Base-by-base conservation (phyloP, 78 protist species). In the Dictyostelium discoideum region DNA sequence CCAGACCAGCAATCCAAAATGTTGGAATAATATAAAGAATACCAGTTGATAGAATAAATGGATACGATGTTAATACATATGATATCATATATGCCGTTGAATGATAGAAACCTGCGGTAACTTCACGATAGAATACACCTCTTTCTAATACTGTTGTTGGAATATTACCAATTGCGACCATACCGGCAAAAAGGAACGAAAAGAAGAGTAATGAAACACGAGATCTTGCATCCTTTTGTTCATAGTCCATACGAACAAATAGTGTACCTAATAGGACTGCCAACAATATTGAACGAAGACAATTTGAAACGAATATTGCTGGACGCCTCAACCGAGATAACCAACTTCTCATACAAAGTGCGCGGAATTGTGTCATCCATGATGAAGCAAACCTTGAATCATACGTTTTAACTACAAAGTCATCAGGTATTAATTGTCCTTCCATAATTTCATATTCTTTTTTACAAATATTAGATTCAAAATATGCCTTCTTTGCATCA, bases 131-230 rank as follows among this genome's bases (percentile, higher is more conserved):
- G n/a, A 60, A 90, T 42, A 90, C 95, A 67, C 86, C 85, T 69
- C 95, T 40, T 83, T 90, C 95, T 20, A 90, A 50, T 44, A 85
- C 85, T 5, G 88, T 82, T 3, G 88, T 82, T 26, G 95, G 95
- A 22, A 90, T 90, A 44, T 37, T 82, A 46, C 84, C 78, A 48
- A 90, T 90, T 5, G 89, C 95, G 8, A 79, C 83, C 95, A 90
- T 90, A 83, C 95, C 95, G 24, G 87, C 95, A 42, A 90, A 90
- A 44, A 90, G 14, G 50, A 90, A 69, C 3, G 95, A 90, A 72
- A 90, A 90, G 88, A 90, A 90, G 9, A 90, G 48, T 74, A 90
- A 39, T n/a, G 88, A 67, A 26, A 90, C 95, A 65, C 87, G 81
- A 26, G 40, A 50, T 69, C 95, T 72, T n/a, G 95, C 95, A 72